These are phyloP conservation scores for Pyrus hybrid DNA, from an alignment of 331 rosid genomes.

Conservation along the genomic window DNA sequence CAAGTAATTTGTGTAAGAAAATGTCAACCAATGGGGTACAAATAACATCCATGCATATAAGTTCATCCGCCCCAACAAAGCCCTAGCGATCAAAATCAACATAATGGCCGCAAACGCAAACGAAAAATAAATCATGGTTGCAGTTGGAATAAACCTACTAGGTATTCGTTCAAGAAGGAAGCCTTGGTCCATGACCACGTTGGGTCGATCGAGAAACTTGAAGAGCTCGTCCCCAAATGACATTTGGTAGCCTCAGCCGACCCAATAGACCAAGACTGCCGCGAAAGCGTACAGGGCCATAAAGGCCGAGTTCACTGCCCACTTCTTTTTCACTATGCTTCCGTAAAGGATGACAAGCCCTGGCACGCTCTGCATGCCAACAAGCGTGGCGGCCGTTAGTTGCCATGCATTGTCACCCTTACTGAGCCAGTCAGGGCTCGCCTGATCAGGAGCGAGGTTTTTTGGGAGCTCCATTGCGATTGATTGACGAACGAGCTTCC, in stretches of 20 bases:
- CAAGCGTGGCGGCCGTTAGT: constrained; percentile 31
- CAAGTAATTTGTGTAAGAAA: constrained; percentile 34
- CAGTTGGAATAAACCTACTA: constrained; percentile 9
- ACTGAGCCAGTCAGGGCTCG: constrained; percentile 34
- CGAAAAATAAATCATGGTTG: constrained; percentile 39
- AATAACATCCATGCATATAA: constrained; percentile 42
- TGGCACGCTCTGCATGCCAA: constrained; percentile 40
- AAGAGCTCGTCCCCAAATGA: constrained; percentile 17
- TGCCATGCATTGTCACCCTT: constrained; percentile 48
- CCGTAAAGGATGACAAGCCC: constrained; percentile 45
- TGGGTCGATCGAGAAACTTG: constrained; percentile 26
- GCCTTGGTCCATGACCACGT: neutral
- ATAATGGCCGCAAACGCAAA: constrained; percentile 39
- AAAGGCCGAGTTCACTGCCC: constrained; percentile 47
- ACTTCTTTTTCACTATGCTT: constrained; percentile 45
- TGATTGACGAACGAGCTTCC: neutral
- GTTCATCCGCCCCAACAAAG: constrained; percentile 41
- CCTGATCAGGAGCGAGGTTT: neutral
- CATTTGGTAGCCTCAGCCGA: constrained; percentile 33
- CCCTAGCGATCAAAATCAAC: constrained; percentile 33
- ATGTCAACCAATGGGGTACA: constrained; percentile 38
- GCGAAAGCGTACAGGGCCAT: constrained; percentile 45
- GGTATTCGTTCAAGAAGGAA: constrained; percentile 3
- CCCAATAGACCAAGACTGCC: constrained; percentile 35
- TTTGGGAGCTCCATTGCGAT: neutral